Evolutionary conservation across 2,329 filamentous ascomycete genomes (phyloP), one percentile per base, ranked within the genome.

Genomic region (Diaporthe nobilis): DNA sequence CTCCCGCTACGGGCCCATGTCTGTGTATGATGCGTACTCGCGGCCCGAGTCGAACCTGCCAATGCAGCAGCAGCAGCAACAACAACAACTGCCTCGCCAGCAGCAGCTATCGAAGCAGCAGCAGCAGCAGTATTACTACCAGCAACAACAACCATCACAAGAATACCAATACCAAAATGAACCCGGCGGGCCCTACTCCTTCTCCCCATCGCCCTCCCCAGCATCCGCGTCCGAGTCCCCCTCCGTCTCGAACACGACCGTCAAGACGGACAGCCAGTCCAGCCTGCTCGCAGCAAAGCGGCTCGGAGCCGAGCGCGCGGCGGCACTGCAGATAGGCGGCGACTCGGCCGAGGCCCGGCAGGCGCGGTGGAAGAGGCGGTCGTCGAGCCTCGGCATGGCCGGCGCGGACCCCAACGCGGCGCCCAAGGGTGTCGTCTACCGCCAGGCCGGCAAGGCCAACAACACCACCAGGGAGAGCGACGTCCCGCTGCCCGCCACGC

Each of bases 241-340:
- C 47, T 51, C 51, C 2, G n/a, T 49, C 20, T 55, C 58, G 15
- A 55, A 79, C 85, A 51, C 68, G 12, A 25, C 71, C 68, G 51
- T 73, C 51, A 60, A n/a, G 7, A 55, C 49, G 8, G 65, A 70
- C 65, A 53, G 58, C 47, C 61, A 49, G 34, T 51, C 71, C 51
- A 85, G 85, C 68, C 85, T 87, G 5, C 85, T 91, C 42, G 85
- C 90, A 12, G 86, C 88, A 31, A 91, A 91, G 80, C 85, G 89
- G 6, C 80, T 90, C 28, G 89, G 89, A 9, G 83, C 82, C 37
- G 86, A 88, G 71, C 86, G 86, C 73, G 89, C 88, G 0, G 86
- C 86, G 3, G 83, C 85, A 63, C 85, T 91, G 78, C 80, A 85
- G 58, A 82, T 88, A 4, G 80, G 79, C 28, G 80, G 73, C 28